Conservation (phyloP, 2,329 filamentous ascomycete species). For the Arthroderma sp. region DNA sequence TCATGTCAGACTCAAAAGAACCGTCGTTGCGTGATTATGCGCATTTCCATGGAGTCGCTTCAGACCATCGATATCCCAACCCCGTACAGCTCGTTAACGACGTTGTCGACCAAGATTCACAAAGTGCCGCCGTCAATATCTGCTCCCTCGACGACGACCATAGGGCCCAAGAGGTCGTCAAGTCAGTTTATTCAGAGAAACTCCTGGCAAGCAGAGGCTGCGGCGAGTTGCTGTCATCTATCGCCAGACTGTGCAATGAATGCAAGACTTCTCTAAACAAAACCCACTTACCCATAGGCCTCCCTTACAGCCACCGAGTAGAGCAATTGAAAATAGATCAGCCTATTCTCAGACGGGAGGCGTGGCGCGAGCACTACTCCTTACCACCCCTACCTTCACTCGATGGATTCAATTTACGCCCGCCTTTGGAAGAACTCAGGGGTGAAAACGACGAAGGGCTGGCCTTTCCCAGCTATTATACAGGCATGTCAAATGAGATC, state of each 20-base stretch:
- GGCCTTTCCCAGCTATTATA: constrained; percentile 29
- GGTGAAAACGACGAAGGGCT: constrained; percentile 35
- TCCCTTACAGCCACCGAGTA: constrained; percentile 6
- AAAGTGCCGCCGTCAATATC: too few species aligned
- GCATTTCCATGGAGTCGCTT: not conserved
- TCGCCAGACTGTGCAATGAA: constrained; percentile 12
- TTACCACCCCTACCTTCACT: constrained; percentile 24
- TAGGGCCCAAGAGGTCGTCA: not conserved
- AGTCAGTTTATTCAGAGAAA: constrained; percentile 20
- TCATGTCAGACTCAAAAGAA: not conserved
- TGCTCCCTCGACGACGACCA: not conserved
- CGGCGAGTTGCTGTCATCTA: constrained; percentile 23
- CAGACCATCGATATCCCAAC: not conserved
- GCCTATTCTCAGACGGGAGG: constrained; percentile 37
- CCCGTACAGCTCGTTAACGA: not conserved
- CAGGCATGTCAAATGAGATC: constrained; percentile 19
- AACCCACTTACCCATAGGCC: not conserved
- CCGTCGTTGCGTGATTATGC: not conserved
- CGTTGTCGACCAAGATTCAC: not conserved
- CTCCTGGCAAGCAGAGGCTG: constrained; percentile 24
- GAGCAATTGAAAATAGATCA: constrained; percentile 23
- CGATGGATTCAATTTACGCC: constrained; percentile 21
- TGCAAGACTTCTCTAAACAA: constrained; percentile 4
- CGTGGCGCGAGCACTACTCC: constrained; percentile 34
- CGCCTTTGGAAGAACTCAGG: constrained; percentile 26